Evolutionary conservation across 441 rosid genomes (phyloP), one percentile per base, ranked within the genome.

Genomic region (Erodium chrysanthum): DNA sequence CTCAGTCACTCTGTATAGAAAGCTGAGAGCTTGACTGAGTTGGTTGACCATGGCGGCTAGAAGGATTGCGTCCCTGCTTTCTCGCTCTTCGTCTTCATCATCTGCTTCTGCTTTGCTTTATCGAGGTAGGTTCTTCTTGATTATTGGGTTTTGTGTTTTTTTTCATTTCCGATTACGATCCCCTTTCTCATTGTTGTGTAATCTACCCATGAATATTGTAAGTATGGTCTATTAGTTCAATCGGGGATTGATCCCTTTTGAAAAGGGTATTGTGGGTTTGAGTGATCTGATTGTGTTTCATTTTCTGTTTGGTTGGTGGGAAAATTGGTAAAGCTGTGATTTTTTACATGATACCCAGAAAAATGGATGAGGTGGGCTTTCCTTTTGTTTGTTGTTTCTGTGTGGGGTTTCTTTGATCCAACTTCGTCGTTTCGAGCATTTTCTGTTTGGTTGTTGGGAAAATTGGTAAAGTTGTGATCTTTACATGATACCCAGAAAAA

Each of bases 41-140:
- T 42, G n/a, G 15, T 42, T 14, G 48, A 72, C 69, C 72, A 90
- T 89, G 94, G 97, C 92, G 12, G 76, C 85, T 78, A 83, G 89
- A 65, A 84, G 90, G 81, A 66, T 87, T 58, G 83, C 96, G 67
- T 79, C 92, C 65, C 77, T 90, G 12, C 78, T 92, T 23, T 68
- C 85, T 70, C 91, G 92, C 72, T 85, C 90, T 7, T 50, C 84
- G 63, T 18, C 61, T 54, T 54, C 61, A 4, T 52, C 54, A 4
- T 82, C 58, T 50, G 22, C 81, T 68, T 76, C 82, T 74, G 18
- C 78, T 44, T 68, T 76, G 29, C 35, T 67, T 61, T 70, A 80
- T 72, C 35, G 70, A 79, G 77, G 76, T 74, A 79, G 46, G 14
- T 54, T 10, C 10, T 54, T 9, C 18, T 54, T 7, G 10, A 18